Percentiles rank a stretch among this genome's conserved stretches.
phyloP scores from a whole-genome alignment of 371 early-diverging fungal genomes.

The Mortierella sp. region DNA sequence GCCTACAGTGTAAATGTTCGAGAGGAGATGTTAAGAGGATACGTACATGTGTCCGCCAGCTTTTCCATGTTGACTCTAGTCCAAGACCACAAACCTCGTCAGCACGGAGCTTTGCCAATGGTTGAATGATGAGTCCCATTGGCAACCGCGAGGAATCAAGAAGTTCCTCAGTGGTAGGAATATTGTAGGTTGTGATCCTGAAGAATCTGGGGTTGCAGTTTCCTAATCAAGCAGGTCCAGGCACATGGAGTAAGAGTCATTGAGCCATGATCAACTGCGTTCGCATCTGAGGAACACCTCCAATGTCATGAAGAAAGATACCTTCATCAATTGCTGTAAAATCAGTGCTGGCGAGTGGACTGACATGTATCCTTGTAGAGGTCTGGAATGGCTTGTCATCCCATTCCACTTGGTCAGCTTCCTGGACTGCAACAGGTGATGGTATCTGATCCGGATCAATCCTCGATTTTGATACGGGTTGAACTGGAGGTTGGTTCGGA shows the following conservation, averaged over 20 bases:
- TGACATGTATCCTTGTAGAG: slow-evolving; percentile 60
- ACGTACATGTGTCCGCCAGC: too few relatives aligned
- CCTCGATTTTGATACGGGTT: slow-evolving; percentile 57
- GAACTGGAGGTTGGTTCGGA: slow-evolving; percentile 21
- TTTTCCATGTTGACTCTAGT: too few relatives aligned
- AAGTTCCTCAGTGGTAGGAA: slow-evolving; percentile 86
- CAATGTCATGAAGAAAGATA: slow-evolving; percentile 14
- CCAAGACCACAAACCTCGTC: slow-evolving; percentile 70
- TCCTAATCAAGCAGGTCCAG: slow-evolving; percentile 57
- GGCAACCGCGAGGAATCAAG: slow-evolving; percentile 81
- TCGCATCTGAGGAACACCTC: too few relatives aligned
- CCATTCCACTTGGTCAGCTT: slow-evolving; percentile 77
- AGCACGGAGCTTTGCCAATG: slow-evolving; percentile 81
- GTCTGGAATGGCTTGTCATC: slow-evolving; percentile 78
- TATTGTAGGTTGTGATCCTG: slow-evolving; percentile 84
- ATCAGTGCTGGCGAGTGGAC: slow-evolving; percentile 86
- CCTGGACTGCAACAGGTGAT: slow-evolving; percentile 86
- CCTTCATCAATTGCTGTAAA: slow-evolving; percentile 90
- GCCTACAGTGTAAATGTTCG: slow-evolving; percentile 51
- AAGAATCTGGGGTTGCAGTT: slow-evolving; percentile 95
- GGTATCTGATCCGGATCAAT: slow-evolving; percentile 97
- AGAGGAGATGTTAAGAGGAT: too few relatives aligned
- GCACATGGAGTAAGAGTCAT: neutral
- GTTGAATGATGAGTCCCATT: slow-evolving; percentile 91
- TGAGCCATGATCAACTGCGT: too few relatives aligned